Percentiles rank a stretch among this genome's conserved stretches.
phyloP scores from a whole-genome alignment of 1,139 yeast genomes.

The Debaryomyces subglobosus region DNA sequence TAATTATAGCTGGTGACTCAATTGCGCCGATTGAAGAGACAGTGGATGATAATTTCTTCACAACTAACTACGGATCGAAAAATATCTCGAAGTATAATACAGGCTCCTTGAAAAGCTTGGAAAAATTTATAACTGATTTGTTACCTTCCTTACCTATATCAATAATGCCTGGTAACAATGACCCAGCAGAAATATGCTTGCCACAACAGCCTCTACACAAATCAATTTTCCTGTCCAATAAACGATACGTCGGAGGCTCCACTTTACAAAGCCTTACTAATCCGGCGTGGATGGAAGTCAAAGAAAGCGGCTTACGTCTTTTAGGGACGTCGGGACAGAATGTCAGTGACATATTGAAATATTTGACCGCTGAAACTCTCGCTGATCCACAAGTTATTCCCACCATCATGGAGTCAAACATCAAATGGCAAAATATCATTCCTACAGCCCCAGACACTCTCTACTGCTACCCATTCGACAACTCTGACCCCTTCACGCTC shows the following conservation, averaged over 20 bases:
- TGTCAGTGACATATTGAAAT: constrained; percentile 73
- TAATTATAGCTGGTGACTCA: constrained; percentile 80
- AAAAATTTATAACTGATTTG: constrained; percentile 60
- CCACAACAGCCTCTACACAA: constrained; percentile 91
- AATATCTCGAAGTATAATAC: constrained; percentile 53
- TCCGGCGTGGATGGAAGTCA: constrained; percentile 66
- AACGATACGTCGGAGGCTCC: constrained; percentile 43
- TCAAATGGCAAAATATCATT: constrained; percentile 83
- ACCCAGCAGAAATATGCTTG: constrained; percentile 78
- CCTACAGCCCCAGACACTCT: constrained; percentile 98
- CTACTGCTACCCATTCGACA: constrained; percentile 84
- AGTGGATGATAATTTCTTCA: constrained; percentile 32
- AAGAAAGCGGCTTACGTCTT: constrained; percentile 54
- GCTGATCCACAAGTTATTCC: constrained; percentile 32
- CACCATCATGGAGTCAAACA: constrained; percentile 65
- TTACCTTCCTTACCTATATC: constrained; percentile 65
- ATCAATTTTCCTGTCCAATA: constrained; percentile 61
- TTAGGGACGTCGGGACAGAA: constrained; percentile 87
- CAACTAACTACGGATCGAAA: constrained; percentile 53
- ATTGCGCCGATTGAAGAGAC: constrained; percentile 39
- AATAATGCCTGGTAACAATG: constrained; percentile 82
- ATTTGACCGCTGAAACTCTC: constrained; percentile 36
- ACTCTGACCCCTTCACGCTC: constrained; percentile 79
- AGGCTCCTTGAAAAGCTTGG: constrained; percentile 49
- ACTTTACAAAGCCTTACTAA: constrained; percentile 61